These are phyloP conservation scores for Penicillium diatomitis DNA, from an alignment of 495 filamentous ascomycete species.

Conservation along the genomic window DNA sequence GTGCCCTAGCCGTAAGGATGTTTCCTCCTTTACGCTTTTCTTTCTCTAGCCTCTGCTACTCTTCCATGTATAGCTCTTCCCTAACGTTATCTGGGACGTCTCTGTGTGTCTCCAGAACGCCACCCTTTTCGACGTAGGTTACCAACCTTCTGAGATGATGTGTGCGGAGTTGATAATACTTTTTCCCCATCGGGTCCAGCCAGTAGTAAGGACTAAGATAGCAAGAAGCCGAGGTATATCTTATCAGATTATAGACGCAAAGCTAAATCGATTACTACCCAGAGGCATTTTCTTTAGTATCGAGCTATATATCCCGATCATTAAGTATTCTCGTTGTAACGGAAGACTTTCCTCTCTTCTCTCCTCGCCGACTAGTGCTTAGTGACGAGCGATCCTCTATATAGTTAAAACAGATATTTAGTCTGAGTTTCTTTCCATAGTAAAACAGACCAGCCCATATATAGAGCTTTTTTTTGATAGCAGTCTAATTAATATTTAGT, in stretches of 20 bases:
- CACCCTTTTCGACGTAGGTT: slow-evolving; percentile 14
- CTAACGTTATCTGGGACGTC: slow-evolving; percentile 15
- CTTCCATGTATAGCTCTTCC: slow-evolving; percentile 20
- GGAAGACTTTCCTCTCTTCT: slow-evolving; percentile 15
- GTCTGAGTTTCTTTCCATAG: neutral
- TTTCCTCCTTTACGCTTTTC: slow-evolving; percentile 10
- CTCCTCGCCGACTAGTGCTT: slow-evolving; percentile 1
- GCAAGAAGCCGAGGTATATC: slow-evolving; percentile 16
- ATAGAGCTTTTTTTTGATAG: slow-evolving; percentile 9
- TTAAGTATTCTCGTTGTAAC: slow-evolving; percentile 12
- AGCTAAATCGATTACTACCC: slow-evolving; percentile 17
- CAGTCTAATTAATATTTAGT: slow-evolving; percentile 9
- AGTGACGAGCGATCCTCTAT: neutral
- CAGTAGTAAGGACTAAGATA: slow-evolving; percentile 21
- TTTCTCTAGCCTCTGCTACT: slow-evolving; percentile 20
- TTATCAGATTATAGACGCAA: slow-evolving; percentile 21
- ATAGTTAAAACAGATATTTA: slow-evolving; percentile 4
- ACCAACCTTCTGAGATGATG: slow-evolving; percentile 17
- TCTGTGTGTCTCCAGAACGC: slow-evolving; percentile 14
- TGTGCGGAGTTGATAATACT: slow-evolving; percentile 22
- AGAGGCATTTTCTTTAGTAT: slow-evolving; percentile 14
- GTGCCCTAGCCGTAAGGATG: neutral
- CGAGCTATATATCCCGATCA: too few relatives aligned
- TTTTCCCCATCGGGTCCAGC: slow-evolving; percentile 21
- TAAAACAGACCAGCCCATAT: slow-evolving; percentile 1